These are phyloP conservation scores for Metschnikowia baotianmanensis DNA, from an alignment of 805 yeast genomes.

Conservation along the genomic window DNA sequence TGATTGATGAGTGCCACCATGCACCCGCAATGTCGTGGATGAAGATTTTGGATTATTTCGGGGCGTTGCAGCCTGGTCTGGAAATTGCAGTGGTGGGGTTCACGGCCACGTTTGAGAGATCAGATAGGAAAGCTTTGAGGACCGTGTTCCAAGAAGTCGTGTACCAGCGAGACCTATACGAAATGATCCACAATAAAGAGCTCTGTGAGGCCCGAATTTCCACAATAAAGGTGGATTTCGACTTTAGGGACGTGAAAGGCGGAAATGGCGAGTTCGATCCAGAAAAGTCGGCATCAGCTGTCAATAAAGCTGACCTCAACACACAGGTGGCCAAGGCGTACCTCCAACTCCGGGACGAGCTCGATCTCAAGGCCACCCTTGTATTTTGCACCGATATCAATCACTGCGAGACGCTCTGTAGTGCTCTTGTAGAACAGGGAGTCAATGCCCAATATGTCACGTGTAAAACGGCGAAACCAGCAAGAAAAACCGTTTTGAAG, in stretches of 20 bases:
- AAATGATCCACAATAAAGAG: conserved; percentile 68
- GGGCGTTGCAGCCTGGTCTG: conserved; percentile 40
- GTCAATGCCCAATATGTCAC: conserved; percentile 71
- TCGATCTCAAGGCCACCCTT: conserved; percentile 57
- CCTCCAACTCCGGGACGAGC: conserved; percentile 32
- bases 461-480: conserved; percentile 54
- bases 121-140: conserved; percentile 63
- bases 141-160: conserved; percentile 69
- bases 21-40: conserved; percentile 71
- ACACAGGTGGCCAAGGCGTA: conserved; percentile 56
- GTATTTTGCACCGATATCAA: conserved; percentile 73
- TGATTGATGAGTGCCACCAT: conserved; percentile 93
- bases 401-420: conserved; percentile 58
- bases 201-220: conserved; percentile 68
- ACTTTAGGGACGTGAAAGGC: conserved; percentile 34
- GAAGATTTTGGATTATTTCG: conserved; percentile 57
- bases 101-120: conserved; percentile 81
- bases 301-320: conserved; percentile 56
- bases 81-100: conserved; percentile 70
- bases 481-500: conserved; percentile 50
- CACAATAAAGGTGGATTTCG: conserved; percentile 48
- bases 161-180: conserved; percentile 60
- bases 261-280: conserved; percentile 52
- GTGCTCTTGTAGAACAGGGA: conserved; percentile 54
- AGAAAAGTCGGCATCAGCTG: conserved; percentile 47